Evolutionary conservation across 164 flowering plant genomes (phyloP), one percentile per base, ranked within the genome.

Genomic region (Chimonanthus praecox): DNA sequence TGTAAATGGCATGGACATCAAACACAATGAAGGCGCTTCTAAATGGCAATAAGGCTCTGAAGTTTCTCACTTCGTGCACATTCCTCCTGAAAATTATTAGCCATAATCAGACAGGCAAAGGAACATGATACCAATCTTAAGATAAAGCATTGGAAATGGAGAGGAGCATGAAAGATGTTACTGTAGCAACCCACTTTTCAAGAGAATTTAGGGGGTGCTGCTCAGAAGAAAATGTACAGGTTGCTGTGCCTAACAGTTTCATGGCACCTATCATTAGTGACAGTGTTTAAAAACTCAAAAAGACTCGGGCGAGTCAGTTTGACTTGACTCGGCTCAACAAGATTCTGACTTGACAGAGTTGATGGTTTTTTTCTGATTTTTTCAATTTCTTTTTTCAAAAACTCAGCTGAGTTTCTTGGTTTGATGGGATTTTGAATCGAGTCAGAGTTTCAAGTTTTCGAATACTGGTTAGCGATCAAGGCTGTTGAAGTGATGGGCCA

Each of bases 51-150:
- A 60, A 73, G 74, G 66, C 71, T 78, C 69, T 76, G 76, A 67
- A 90, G 88, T 51, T 78, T 83, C 77, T 87, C 89, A 63, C 87
- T 88, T 77, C 75, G 86, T 18, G 87, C 80, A 73, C 84, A 85
- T 80, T 89, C 89, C 71, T 84, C 92, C 93, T 91, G 88, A 21
- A 76, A 54, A 81, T 70, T 64, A 54, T 72, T 63, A 75, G 46
- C 7, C 47, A 58, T 58, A 47, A 16, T 47, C 47, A n/a, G 21
- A 50, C 5, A 43, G 16, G 16, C 20, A 50, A 21, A 10, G 50
- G 54, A 61, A 51, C 43, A 58, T 71, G 47, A 70, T 21, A 21
- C 45, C 58, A 33, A 71, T 58, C 21, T 66, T 3, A 11, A 65
- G 21, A 63, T 63, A 54, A 44, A 47, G 45, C 73, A 20, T 20